phyloP scores from a whole-genome alignment of 1,284 basidiomycete species.

The Melampsora larici-populina region DNA sequence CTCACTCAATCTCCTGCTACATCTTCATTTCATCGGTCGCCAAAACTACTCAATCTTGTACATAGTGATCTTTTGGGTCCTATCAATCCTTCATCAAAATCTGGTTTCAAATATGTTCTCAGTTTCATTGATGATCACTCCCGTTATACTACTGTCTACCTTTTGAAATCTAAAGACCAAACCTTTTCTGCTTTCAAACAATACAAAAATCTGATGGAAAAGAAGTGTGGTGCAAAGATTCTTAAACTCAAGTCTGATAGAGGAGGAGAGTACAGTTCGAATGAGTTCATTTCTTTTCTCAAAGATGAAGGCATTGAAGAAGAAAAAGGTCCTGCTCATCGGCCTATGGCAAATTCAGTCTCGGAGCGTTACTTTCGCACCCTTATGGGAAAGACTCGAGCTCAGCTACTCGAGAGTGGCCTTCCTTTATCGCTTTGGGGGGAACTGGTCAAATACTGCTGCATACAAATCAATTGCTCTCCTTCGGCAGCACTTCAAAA shows the following conservation, averaged over 20 bases:
- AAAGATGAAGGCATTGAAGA: no score
- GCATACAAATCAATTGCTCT: no score
- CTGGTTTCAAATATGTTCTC: background rate
- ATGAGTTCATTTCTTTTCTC: no score
- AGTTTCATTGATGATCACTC: background rate
- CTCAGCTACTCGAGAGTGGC: no score
- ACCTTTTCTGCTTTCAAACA: background rate
- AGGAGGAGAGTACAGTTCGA: background rate
- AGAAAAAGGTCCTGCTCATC: no score
- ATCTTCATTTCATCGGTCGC: background rate
- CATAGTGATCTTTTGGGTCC: constrained; percentile 9
- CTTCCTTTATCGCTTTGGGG: no score
- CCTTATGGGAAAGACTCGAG: no score
- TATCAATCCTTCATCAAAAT: no score
- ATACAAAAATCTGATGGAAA: constrained; percentile 1
- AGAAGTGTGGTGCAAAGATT: background rate
- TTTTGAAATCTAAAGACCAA: background rate
- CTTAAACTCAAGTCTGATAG: constrained; percentile 5
- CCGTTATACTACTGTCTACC: background rate
- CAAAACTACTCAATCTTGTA: background rate
- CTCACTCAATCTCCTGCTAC: background rate
- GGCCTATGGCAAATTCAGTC: no score
- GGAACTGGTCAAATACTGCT: no score
- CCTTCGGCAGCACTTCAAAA: no score
- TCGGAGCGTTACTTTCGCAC: no score